phyloP scores from a whole-genome alignment of 2,329 filamentous ascomycete species.

The Aspergillus luchuensis region DNA sequence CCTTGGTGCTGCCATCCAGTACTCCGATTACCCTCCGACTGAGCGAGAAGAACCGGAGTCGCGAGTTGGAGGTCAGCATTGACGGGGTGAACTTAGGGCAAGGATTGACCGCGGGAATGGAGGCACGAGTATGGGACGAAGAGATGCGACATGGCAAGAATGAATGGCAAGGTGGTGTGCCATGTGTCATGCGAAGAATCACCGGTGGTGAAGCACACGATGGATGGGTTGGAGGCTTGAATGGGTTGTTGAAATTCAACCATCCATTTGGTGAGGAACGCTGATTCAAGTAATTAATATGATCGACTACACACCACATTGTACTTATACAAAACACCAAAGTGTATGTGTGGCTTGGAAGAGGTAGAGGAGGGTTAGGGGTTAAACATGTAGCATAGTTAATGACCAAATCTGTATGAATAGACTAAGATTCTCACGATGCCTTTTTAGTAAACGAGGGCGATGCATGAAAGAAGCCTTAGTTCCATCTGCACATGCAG shows the following conservation, averaged over 20 bases:
- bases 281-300: conserved; percentile 2
- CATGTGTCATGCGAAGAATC: conserved; percentile 76
- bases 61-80: conserved; percentile 76
- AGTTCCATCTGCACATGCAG: too few relatives aligned
- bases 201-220: conserved; percentile 66
- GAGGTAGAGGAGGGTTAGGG: background rate
- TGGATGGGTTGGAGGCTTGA: conserved; percentile 94
- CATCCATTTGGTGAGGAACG: conserved; percentile 81
- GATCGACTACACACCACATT: too few relatives aligned
- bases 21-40: conserved; percentile 80
- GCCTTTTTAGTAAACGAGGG: too few relatives aligned
- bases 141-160: conserved; percentile 61
- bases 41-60: conserved; percentile 75
- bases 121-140: conserved; percentile 87
- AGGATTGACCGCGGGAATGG: conserved; percentile 72
- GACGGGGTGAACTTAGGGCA: conserved; percentile 69
- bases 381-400: background rate
- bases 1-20: conserved; percentile 83
- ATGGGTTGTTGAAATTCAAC: conserved; percentile 94
- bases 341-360: too few relatives aligned
- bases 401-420: background rate
- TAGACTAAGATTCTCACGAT: background rate
- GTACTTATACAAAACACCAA: too few relatives aligned
- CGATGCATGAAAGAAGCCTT: too few relatives aligned
- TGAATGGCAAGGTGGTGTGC: conserved; percentile 76